Base-by-base conservation (phyloP, 495 filamentous ascomycete species). In the Penicillium coprophilum region DNA sequence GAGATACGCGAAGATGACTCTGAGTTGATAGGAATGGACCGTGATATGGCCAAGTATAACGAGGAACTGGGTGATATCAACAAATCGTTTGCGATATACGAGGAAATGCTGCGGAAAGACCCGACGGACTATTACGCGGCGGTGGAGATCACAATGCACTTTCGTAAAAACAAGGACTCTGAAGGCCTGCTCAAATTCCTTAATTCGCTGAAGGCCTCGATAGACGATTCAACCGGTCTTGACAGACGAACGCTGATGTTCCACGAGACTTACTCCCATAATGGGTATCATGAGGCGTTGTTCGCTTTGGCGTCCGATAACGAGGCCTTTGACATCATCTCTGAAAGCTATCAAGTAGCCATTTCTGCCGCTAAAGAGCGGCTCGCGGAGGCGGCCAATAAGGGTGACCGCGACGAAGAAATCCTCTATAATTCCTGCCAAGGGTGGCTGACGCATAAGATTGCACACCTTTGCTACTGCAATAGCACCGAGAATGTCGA, bases 121-220 rank as follows among this genome's bases (percentile, higher is more conserved):
- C 58, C 61, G 0, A 30, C 41, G 6, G 61, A 64, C 36, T 55
- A 56, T 13, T 34, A 58, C 0, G 38, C 51, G 10, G 52, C 48
- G 2, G 23, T 61, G 12, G 36, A 36, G 4, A 38, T 64, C 3
- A 55, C 55, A 9, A 12, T 51, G 2, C 6, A 53, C 2, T 45
- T 53, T 3, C 50, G 55, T 15, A n/a, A 55, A 12, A n/a, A 56
- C 2, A 44, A 46, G 9, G 38, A 55, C 7, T 36, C 44, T 7
- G 38, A 51, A 3, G 36, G 39, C 21, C 44, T 64, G 10, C 41
- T 61, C 28, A 38, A 53, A 17, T 58, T 64, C 31, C 20, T 64
- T 3, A 32, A 64, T 11, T 56, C 55, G 0, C 36, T 58, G n/a
- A 56, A 58, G 23, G 24, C 52, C 3, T 56, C 51, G 12, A 64